A percentile compares a stretch with the other conserved stretches of the same genome.
Evolutionary conservation across 192 early-diverging fungal species (phyloP).

Genomic region (Coemansia sp.): DNA sequence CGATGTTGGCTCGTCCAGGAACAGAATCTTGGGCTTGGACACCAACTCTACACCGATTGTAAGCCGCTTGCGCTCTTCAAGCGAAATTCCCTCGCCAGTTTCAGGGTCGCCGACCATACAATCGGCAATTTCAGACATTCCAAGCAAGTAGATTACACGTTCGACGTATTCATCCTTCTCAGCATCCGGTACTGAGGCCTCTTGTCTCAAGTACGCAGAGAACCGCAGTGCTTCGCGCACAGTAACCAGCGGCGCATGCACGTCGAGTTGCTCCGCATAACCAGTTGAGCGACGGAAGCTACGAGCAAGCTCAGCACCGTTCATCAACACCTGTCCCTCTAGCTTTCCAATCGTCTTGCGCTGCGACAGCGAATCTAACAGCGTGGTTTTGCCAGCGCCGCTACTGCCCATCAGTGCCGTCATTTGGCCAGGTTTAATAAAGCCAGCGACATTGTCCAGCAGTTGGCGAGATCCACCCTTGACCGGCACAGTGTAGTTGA

Average conservation of each 20-base stretch:
- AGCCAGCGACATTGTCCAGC: constrained; percentile 61
- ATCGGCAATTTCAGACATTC: constrained; percentile 63
- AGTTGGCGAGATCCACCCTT: constrained; percentile 63
- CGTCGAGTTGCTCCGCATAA: constrained; percentile 78
- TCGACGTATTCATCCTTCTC: constrained; percentile 67
- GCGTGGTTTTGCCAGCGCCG: constrained; percentile 69
- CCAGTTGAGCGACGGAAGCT: constrained; percentile 65
- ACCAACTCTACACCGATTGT: constrained; percentile 76
- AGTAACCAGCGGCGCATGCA: constrained; percentile 65
- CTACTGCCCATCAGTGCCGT: constrained; percentile 69
- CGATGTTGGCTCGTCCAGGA: constrained; percentile 81
- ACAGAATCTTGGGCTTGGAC: constrained; percentile 67
- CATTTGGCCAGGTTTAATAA: constrained; percentile 67
- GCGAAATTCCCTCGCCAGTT: constrained; percentile 64
- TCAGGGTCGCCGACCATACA: constrained; percentile 64
- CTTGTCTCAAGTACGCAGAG: constrained; percentile 61
- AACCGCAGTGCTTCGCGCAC: constrained; percentile 60
- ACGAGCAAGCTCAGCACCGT: constrained; percentile 40
- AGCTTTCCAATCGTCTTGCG: constrained; percentile 64
- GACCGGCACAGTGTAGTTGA: constrained; percentile 69
- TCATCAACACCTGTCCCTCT: constrained; percentile 63
- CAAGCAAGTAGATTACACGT: constrained; percentile 64
- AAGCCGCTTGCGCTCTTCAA: constrained; percentile 77
- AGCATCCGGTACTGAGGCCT: constrained; percentile 54
- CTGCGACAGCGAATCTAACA: constrained; percentile 66